These are phyloP conservation scores for Plantago major DNA, from an alignment of 257 asterid genomes.

Conservation along the genomic window DNA sequence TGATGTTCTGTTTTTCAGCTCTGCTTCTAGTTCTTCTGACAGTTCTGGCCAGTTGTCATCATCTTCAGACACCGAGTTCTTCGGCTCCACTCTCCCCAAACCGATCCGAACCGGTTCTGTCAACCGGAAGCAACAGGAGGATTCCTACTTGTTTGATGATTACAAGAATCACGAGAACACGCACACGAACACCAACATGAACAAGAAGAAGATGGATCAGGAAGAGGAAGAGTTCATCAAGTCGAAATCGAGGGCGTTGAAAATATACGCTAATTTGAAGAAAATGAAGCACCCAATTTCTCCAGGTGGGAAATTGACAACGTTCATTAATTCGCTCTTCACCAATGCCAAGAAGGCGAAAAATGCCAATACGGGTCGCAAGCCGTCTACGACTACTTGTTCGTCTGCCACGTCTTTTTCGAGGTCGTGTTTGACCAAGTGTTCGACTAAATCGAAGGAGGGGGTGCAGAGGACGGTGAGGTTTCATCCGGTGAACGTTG, in stretches of 20 bases:
- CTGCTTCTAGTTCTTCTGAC: conserved; percentile 69
- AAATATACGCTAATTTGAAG: conserved; percentile 44
- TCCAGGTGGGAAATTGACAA: conserved; percentile 45
- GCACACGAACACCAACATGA: too few species aligned
- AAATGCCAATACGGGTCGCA: conserved; percentile 4
- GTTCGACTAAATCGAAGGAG: conserved; percentile 42
- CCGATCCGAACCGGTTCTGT: conserved; percentile 32
- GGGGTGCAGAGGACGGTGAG: conserved; percentile 53
- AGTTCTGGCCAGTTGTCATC: conserved; percentile 72
- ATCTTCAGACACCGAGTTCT: conserved; percentile 72
- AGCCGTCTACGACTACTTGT: conserved; percentile 25
- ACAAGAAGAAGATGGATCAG: conserved; percentile 8
- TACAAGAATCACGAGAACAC: background rate
- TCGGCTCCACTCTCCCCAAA: conserved; percentile 32
- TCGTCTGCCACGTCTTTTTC: conserved; percentile 65
- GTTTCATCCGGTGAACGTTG: conserved; percentile 56
- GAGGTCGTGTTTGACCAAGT: conserved; percentile 65
- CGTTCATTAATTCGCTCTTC: conserved; percentile 45
- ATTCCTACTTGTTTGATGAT: background rate
- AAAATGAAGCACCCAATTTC: conserved; percentile 54
- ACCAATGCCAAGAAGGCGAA: conserved; percentile 38
- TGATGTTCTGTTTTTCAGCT: conserved; percentile 64
- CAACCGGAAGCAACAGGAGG: background rate
- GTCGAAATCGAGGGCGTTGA: conserved; percentile 37
- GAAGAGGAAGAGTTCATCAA: conserved; percentile 33